phyloP scores from a whole-genome alignment of 345 rosid species.

The Populus euphratica region DNA sequence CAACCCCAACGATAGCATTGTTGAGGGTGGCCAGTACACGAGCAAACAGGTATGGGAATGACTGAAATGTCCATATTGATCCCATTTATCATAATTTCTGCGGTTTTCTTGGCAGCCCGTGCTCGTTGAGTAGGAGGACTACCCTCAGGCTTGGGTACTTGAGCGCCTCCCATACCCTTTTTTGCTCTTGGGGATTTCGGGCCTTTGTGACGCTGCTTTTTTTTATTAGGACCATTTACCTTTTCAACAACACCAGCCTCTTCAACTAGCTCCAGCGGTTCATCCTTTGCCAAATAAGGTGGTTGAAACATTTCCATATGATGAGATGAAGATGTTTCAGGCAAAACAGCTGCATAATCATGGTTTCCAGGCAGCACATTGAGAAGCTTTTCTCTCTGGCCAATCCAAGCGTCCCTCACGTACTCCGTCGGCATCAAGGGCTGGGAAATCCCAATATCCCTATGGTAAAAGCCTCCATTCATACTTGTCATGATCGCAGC shows the following conservation, averaged over 20 bases:
- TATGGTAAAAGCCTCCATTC: background rate
- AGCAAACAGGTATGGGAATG: conserved; percentile 83
- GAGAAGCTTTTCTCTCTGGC: conserved; percentile 62
- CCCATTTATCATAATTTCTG: conserved; percentile 78
- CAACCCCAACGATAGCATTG: conserved; percentile 99
- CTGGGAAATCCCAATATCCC: conserved; percentile 36
- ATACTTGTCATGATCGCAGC: background rate
- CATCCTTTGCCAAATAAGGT: conserved; percentile 47
- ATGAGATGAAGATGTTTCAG: conserved; percentile 59
- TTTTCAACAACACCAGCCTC: conserved; percentile 33
- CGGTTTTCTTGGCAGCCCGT: conserved; percentile 71
- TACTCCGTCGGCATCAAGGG: conserved; percentile 57
- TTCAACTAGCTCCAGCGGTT: conserved; percentile 44
- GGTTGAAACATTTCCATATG: conserved; percentile 61
- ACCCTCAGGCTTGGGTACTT: conserved; percentile 66
- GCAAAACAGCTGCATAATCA: conserved; percentile 40
- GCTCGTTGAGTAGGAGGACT: conserved; percentile 43
- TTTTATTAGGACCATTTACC: conserved; percentile 52
- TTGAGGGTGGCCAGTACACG: conserved; percentile 85
- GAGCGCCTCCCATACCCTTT: conserved; percentile 36
- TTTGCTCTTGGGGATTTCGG: conserved; percentile 61
- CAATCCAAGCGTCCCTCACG: conserved; percentile 57
- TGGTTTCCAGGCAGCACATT: conserved; percentile 52
- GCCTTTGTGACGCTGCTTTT: conserved; percentile 45
- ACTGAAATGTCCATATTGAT: conserved; percentile 79